These are phyloP conservation scores for Verruconis gallopava DNA, from an alignment of 2,329 filamentous ascomycete species.

Conservation along the genomic window DNA sequence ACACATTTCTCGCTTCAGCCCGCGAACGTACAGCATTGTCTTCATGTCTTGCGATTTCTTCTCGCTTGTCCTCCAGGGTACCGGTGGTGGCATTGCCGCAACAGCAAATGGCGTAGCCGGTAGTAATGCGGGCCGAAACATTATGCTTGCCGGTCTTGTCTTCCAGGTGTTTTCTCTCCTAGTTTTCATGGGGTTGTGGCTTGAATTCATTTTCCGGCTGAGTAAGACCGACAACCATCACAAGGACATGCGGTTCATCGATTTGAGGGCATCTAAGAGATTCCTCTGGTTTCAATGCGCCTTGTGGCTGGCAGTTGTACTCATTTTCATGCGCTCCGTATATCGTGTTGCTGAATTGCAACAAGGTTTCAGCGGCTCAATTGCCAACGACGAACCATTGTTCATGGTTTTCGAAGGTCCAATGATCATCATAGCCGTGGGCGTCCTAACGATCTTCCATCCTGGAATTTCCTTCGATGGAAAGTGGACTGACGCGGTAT, in stretches of 20 bases:
- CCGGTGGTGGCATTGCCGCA: slow-evolving; percentile 40
- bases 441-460: slow-evolving; percentile 34
- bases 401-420: slow-evolving; percentile 41
- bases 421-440: slow-evolving; percentile 37
- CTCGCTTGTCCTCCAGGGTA: slow-evolving; percentile 32
- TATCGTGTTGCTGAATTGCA: slow-evolving; percentile 38
- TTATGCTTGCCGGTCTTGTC: slow-evolving; percentile 46
- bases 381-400: slow-evolving; percentile 35
- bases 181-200: slow-evolving; percentile 31
- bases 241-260: slow-evolving; percentile 2
- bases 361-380: slow-evolving; percentile 31
- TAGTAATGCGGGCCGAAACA: slow-evolving; percentile 37
- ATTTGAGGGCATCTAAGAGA: neutral
- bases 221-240: slow-evolving; percentile 1
- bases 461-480: slow-evolving; percentile 24
- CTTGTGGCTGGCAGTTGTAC: slow-evolving; percentile 28
- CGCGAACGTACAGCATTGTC: slow-evolving; percentile 34
- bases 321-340: slow-evolving; percentile 34
- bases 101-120: slow-evolving; percentile 30
- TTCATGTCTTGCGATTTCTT: slow-evolving; percentile 38
- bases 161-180: slow-evolving; percentile 42
- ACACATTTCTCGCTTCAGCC: slow-evolving; percentile 27
- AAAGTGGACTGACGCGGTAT: slow-evolving; percentile 8
- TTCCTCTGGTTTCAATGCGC: slow-evolving; percentile 13
- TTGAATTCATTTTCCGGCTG: slow-evolving; percentile 21